phyloP scores from a whole-genome alignment of 176 grass and related monocot genomes.

The Aegilops longissima region DNA sequence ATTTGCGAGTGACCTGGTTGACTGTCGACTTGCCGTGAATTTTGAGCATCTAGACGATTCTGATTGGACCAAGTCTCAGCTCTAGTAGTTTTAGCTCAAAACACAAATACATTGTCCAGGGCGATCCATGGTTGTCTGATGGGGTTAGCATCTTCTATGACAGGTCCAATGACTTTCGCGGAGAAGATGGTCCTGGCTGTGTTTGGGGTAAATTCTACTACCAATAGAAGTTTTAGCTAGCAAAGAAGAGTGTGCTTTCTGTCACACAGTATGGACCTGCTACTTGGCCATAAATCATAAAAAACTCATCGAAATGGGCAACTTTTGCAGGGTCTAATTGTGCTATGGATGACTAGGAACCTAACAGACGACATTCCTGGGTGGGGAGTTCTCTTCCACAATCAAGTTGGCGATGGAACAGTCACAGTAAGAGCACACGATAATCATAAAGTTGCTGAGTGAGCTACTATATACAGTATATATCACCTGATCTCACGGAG shows the following conservation, averaged over 20 bases:
- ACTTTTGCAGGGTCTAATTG: slow-evolving; percentile 56
- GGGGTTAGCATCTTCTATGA: background rate
- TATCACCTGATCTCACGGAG: background rate
- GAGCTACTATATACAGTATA: background rate
- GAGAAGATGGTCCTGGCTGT: slow-evolving; percentile 92
- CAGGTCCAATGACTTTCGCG: slow-evolving; percentile 85
- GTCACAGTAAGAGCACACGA: slow-evolving; percentile 66
- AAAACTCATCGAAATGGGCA: background rate
- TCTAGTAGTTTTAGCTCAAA: background rate
- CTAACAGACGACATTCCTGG: slow-evolving; percentile 76
- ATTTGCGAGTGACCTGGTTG: too few species aligned
- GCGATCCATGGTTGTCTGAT: background rate
- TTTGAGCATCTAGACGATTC: background rate
- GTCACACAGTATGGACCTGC: background rate
- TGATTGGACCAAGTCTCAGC: background rate
- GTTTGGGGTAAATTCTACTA: slow-evolving; percentile 64
- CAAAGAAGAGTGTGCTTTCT: background rate
- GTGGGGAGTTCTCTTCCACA: slow-evolving; percentile 83
- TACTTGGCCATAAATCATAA: too few species aligned
- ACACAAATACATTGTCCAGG: background rate
- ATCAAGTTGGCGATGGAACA: slow-evolving; percentile 76
- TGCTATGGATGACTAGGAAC: slow-evolving; percentile 86
- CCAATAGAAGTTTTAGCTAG: background rate
- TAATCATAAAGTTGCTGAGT: background rate
- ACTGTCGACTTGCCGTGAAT: too few species aligned